phyloP scores from a whole-genome alignment of 331 rosid genomes.

The Malus hybrid region DNA sequence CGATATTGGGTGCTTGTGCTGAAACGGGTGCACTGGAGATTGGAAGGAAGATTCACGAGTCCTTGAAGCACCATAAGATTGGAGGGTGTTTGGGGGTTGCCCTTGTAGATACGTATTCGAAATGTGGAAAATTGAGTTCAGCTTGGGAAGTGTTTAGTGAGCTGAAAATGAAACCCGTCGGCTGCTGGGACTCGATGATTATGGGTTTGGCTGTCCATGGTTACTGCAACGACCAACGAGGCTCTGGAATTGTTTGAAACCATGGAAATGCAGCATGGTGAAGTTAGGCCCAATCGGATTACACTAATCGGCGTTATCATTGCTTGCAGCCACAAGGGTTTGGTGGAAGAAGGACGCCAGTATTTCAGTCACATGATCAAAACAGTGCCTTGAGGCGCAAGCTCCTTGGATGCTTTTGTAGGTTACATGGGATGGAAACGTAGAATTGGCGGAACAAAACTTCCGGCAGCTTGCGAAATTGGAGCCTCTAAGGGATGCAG shows the following conservation, averaged over 20 bases:
- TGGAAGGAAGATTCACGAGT: conserved; percentile 38
- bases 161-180: conserved; percentile 39
- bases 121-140: conserved; percentile 53
- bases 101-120: conserved; percentile 50
- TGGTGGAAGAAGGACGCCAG: conserved; percentile 55
- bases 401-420: conserved; percentile 50
- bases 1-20: conserved; percentile 57
- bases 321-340: conserved; percentile 71
- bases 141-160: conserved; percentile 55
- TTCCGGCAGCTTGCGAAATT: conserved; percentile 45
- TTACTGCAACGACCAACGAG: conserved; percentile 21
- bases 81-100: conserved; percentile 61
- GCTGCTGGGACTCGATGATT: conserved; percentile 78
- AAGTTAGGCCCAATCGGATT: conserved; percentile 42
- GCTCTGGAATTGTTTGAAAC: conserved; percentile 39
- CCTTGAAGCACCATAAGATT: conserved; percentile 34
- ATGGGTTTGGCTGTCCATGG: conserved; percentile 69
- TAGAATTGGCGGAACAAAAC: conserved; percentile 42
- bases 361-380: conserved; percentile 47
- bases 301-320: conserved; percentile 56
- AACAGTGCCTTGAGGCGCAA: conserved; percentile 20
- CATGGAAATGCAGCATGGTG: conserved; percentile 36
- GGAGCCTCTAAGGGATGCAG: conserved; percentile 45
- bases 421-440: conserved; percentile 36
- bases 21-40: conserved; percentile 45